phyloP scores from a whole-genome alignment of 2,329 filamentous ascomycete species.

The Fusarium vanettenii region DNA sequence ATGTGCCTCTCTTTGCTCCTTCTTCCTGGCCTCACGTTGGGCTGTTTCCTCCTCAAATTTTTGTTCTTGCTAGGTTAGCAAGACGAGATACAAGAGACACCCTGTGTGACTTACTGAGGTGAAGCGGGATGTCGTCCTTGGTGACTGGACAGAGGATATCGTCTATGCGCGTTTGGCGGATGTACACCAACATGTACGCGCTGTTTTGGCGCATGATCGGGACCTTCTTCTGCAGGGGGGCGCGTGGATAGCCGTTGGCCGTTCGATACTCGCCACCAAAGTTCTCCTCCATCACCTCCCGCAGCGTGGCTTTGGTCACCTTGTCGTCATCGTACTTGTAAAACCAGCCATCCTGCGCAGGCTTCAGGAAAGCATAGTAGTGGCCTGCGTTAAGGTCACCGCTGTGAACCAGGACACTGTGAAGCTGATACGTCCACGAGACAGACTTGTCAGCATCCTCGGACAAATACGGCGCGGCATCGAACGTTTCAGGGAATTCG shows the following conservation, averaged over 20 bases:
- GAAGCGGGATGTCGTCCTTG: slow-evolving; percentile 82
- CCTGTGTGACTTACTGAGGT: slow-evolving; percentile 72
- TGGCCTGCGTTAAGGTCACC: slow-evolving; percentile 97
- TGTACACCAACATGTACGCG: slow-evolving; percentile 99
- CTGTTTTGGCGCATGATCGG: slow-evolving; percentile 78
- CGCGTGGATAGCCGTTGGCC: slow-evolving; percentile 59
- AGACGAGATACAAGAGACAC: background rate
- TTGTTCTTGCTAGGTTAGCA: slow-evolving; percentile 61
- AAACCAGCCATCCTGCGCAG: slow-evolving; percentile 91
- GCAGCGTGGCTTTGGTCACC: slow-evolving; percentile 91
- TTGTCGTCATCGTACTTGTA: slow-evolving; percentile 98
- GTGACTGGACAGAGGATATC: slow-evolving; percentile 81
- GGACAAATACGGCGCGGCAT: slow-evolving; percentile 87
- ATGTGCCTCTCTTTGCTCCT: slow-evolving; percentile 94
- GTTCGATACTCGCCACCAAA: slow-evolving; percentile 87
- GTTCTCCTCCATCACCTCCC: slow-evolving; percentile 95
- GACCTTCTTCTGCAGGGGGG: slow-evolving; percentile 64
- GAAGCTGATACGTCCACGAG: slow-evolving; percentile 90
- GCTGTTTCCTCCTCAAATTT: slow-evolving; percentile 86
- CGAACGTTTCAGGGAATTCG: slow-evolving; percentile 86
- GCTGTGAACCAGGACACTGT: slow-evolving; percentile 95
- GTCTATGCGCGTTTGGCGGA: slow-evolving; percentile 87
- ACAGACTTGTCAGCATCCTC: slow-evolving; percentile 89
- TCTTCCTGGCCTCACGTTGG: slow-evolving; percentile 78
- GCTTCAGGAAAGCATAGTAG: slow-evolving; percentile 97